A percentile compares a stretch with the other conserved stretches of the same genome.
Evolutionary conservation across 768 basidiomycete genomes (phyloP).

Genomic region (Naematelia encephala): DNA sequence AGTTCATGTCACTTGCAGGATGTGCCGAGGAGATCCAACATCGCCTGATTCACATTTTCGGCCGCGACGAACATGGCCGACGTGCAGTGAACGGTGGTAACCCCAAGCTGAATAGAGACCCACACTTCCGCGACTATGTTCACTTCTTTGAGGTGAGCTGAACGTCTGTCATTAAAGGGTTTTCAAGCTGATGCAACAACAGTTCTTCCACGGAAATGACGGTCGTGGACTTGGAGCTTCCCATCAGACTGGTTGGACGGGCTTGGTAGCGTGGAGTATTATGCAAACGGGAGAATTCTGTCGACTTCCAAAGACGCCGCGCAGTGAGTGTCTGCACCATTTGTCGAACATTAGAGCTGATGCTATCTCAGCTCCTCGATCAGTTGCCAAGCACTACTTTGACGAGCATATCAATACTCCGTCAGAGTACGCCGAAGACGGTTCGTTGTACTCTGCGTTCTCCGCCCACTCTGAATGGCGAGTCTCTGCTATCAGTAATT

Average conservation of each 20-base stretch:
- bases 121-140: slow-evolving; percentile 93
- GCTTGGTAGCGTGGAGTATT: slow-evolving; percentile 58
- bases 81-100: slow-evolving; percentile 91
- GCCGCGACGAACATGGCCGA: slow-evolving; percentile 79
- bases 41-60: slow-evolving; percentile 97
- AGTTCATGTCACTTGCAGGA: slow-evolving; percentile 84
- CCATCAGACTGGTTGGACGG: slow-evolving; percentile 92
- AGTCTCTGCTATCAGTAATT: slow-evolving; percentile 3
- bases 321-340: slow-evolving; percentile 60
- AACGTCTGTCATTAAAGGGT: neutral
- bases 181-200: slow-evolving; percentile 2
- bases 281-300: slow-evolving; percentile 70
- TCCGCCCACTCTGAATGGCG: slow-evolving; percentile 41
- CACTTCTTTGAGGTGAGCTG: slow-evolving; percentile 74
- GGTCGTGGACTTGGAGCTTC: slow-evolving; percentile 93
- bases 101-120: slow-evolving; percentile 79
- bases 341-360: slow-evolving; percentile 6
- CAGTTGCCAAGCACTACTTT: slow-evolving; percentile 86
- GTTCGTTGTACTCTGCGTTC: slow-evolving; percentile 41
- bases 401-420: slow-evolving; percentile 59
- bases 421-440: slow-evolving; percentile 38
- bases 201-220: slow-evolving; percentile 94
- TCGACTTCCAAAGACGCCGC: slow-evolving; percentile 87
- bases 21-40: slow-evolving; percentile 99
- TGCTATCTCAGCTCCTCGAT: slow-evolving; percentile 66